Conservation (phyloP, 2,329 filamentous ascomycete species). For the Trichoderma lentiforme region DNA sequence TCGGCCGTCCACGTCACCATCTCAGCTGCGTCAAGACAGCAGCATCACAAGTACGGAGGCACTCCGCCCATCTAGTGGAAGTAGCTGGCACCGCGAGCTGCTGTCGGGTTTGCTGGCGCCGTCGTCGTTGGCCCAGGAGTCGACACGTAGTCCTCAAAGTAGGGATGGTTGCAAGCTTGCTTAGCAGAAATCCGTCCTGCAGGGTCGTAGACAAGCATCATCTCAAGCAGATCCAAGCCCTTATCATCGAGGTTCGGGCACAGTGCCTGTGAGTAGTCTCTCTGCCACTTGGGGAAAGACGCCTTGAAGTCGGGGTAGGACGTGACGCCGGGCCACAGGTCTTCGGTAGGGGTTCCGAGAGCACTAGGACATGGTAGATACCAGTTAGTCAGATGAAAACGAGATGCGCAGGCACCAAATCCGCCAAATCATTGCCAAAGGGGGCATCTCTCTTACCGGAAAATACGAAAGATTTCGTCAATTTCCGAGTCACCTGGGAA, state of each 20-base stretch:
- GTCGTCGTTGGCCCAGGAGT: slow-evolving; percentile 28
- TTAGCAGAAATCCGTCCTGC: slow-evolving; percentile 85
- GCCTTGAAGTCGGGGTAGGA: slow-evolving; percentile 91
- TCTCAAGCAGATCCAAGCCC: slow-evolving; percentile 64
- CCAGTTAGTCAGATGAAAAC: background rate
- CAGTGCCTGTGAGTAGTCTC: slow-evolving; percentile 62
- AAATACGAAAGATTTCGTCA: slow-evolving; percentile 51
- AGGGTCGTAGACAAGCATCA: slow-evolving; percentile 82
- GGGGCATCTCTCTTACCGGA: slow-evolving; percentile 56
- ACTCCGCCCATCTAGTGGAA: slow-evolving; percentile 33
- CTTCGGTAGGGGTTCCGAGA: slow-evolving; percentile 79
- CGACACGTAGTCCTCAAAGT: slow-evolving; percentile 56
- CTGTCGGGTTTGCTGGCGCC: slow-evolving; percentile 19
- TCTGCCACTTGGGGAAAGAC: slow-evolving; percentile 87
- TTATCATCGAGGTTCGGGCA: slow-evolving; percentile 70
- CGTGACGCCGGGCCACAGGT: slow-evolving; percentile 86
- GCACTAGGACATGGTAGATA: slow-evolving; percentile 43
- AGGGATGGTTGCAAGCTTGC: slow-evolving; percentile 78
- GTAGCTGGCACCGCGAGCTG: slow-evolving; percentile 34
- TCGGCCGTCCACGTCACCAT: background rate
- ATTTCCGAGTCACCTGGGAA: slow-evolving; percentile 82
- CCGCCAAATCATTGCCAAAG: background rate
- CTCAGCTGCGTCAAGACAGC: background rate
- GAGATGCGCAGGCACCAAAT: background rate
- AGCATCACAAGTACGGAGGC: slow-evolving; percentile 23